A percentile compares a stretch with the other conserved stretches of the same genome.
These are phyloP conservation scores for Delonix regia DNA, from an alignment of 306 rosid species.

Conservation along the genomic window DNA sequence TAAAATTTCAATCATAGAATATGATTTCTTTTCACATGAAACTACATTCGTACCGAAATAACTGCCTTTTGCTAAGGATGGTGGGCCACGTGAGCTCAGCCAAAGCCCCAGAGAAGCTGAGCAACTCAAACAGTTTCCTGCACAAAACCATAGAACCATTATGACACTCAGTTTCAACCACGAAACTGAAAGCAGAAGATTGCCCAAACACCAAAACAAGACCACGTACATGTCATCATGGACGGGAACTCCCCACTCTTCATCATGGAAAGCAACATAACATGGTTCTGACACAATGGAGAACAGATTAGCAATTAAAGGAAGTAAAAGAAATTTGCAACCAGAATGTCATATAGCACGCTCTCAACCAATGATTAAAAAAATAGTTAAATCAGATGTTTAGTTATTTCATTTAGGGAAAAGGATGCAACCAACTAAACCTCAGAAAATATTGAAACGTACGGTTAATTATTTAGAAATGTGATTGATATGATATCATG, in stretches of 20 bases:
- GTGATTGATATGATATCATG: not conserved
- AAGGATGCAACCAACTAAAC: not conserved
- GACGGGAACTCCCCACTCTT: constrained; percentile 78
- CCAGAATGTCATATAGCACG: not conserved
- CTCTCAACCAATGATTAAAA: not conserved
- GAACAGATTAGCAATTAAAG: constrained; percentile 37
- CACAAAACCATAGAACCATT: constrained; percentile 15
- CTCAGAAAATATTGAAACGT: not conserved
- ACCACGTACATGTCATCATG: constrained; percentile 71
- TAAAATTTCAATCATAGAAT: not conserved
- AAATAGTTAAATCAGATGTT: not conserved
- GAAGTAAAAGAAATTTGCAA: constrained; percentile 8
- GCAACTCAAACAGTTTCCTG: constrained; percentile 79
- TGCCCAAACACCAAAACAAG: constrained; percentile 28
- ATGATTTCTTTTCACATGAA: not conserved
- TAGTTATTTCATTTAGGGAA: not conserved
- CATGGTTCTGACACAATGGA: constrained; percentile 54
- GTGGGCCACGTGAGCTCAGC: constrained; percentile 79
- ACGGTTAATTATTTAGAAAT: not conserved
- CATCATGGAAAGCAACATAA: constrained; percentile 70
- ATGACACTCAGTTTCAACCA: constrained; percentile 28
- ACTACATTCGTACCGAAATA: constrained; percentile 61
- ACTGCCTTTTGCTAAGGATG: constrained; percentile 61
- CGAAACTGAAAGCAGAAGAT: constrained; percentile 37
- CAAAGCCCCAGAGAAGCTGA: constrained; percentile 79